A percentile compares a stretch with the other conserved stretches of the same genome.
Evolutionary conservation across 2,329 filamentous ascomycete species (phyloP).

Genomic region (Cryphonectria japonica): DNA sequence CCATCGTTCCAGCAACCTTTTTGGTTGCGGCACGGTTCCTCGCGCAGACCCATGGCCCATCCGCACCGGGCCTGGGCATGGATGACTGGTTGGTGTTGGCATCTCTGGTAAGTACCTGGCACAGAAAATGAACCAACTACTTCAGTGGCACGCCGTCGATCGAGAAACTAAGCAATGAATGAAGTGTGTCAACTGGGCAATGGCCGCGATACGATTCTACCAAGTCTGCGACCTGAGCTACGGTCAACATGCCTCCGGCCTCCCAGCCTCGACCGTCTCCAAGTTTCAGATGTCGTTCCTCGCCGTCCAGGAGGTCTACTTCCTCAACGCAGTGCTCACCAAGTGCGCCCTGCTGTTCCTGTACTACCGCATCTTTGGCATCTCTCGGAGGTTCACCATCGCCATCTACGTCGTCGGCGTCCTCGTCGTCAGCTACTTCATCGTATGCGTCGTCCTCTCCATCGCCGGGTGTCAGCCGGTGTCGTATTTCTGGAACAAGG

Average conservation of each 20-base stretch:
- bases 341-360: constrained; percentile 8
- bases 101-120: constrained; percentile 9
- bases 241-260: constrained; percentile 8
- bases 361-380: constrained; percentile 16
- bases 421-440: constrained; percentile 13
- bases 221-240: constrained; percentile 3
- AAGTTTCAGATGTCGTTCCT: constrained; percentile 18
- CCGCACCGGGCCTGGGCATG: neutral
- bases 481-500: constrained; percentile 19
- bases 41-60: constrained; percentile 1
- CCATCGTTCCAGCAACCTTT: constrained; percentile 12
- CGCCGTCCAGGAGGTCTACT: constrained; percentile 15
- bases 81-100: constrained; percentile 20
- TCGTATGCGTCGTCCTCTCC: constrained; percentile 7
- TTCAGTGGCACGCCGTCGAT: too few species aligned
- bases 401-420: neutral
- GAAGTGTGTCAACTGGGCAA: constrained; percentile 10
- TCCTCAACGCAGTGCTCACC: constrained; percentile 15
- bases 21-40: constrained; percentile 9
- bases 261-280: neutral
- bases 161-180: neutral
- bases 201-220: constrained; percentile 18
- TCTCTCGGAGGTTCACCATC: constrained; percentile 8
- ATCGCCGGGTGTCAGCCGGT: constrained; percentile 13
- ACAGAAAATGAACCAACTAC: neutral